Evolutionary conservation across 2,329 filamentous ascomycete species (phyloP).

Genomic region (Fusarium hostae): DNA sequence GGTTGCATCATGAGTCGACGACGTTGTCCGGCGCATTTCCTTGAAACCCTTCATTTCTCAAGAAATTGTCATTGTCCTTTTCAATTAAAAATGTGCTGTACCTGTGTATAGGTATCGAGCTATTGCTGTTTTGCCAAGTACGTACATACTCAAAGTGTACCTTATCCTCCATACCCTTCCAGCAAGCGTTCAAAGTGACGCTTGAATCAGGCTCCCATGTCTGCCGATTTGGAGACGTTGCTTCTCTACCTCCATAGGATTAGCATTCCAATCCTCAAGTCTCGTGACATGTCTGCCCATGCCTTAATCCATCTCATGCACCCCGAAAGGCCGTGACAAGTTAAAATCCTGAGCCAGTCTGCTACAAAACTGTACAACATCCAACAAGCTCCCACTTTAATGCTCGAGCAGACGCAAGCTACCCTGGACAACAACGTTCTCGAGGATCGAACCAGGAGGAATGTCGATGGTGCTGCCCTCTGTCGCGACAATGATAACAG

Average conservation of each 20-base stretch:
- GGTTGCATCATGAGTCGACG: slow-evolving; percentile 11
- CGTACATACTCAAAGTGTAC: slow-evolving; percentile 38
- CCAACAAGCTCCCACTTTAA: slow-evolving; percentile 51
- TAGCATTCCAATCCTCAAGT: not conserved
- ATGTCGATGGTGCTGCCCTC: slow-evolving; percentile 98
- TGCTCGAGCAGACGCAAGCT: slow-evolving; percentile 82
- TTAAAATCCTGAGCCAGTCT: slow-evolving; percentile 9
- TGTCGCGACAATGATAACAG: slow-evolving; percentile 98
- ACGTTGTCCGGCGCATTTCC: not conserved
- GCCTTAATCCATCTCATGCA: slow-evolving; percentile 8
- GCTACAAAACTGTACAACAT: slow-evolving; percentile 4
- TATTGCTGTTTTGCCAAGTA: slow-evolving; percentile 39
- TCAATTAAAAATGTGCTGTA: slow-evolving; percentile 37
- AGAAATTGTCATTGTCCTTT: slow-evolving; percentile 33
- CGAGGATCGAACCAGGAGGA: slow-evolving; percentile 93
- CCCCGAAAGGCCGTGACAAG: slow-evolving; percentile 14
- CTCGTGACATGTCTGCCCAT: not conserved
- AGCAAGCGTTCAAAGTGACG: slow-evolving; percentile 1
- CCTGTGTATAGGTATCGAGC: slow-evolving; percentile 28
- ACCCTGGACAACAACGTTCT: slow-evolving; percentile 99
- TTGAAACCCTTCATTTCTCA: slow-evolving; percentile 17
- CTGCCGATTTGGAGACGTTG: not conserved
- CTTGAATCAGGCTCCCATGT: not conserved
- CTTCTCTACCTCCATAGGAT: slow-evolving; percentile 7
- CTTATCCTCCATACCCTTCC: slow-evolving; percentile 13